Evolutionary conservation across 2,329 filamentous ascomycete genomes (phyloP).

Genomic region (Metarhizium brunneum): DNA sequence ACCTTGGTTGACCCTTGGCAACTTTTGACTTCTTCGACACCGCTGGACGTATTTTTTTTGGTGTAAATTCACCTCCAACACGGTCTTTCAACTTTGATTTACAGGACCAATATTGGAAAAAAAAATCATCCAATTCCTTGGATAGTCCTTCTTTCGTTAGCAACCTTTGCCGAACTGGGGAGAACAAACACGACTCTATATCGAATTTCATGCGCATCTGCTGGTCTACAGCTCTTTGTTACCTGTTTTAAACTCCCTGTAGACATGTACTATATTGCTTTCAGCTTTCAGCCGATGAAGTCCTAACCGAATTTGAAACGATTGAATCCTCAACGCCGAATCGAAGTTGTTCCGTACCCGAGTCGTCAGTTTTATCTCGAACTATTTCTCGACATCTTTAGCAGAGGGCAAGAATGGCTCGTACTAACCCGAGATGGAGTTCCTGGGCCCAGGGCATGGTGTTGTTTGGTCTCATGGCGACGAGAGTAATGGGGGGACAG

Average conservation of each 20-base stretch:
- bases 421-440: slow-evolving; percentile 18
- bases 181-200: neutral
- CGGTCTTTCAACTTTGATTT: neutral
- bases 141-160: slow-evolving; percentile 5
- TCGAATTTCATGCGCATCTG: neutral
- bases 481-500: slow-evolving; percentile 52
- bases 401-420: slow-evolving; percentile 22
- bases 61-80: neutral
- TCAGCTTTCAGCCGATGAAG: neutral
- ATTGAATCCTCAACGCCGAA: neutral
- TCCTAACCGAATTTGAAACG: neutral
- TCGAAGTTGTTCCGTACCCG: neutral
- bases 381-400: slow-evolving; percentile 10
- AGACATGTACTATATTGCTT: neutral
- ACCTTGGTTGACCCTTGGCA: slow-evolving; percentile 50
- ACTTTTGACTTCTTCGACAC: slow-evolving; percentile 9
- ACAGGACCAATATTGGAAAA: neutral
- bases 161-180: neutral
- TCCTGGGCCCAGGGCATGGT: slow-evolving; percentile 19
- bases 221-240: neutral
- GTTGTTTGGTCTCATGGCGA: slow-evolving; percentile 25
- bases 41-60: slow-evolving; percentile 4
- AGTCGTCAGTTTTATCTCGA: neutral
- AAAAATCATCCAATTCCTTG: neutral
- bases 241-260: neutral